These are phyloP conservation scores for Aspergillus persii DNA, from an alignment of 2,329 filamentous ascomycete species.

Conservation along the genomic window DNA sequence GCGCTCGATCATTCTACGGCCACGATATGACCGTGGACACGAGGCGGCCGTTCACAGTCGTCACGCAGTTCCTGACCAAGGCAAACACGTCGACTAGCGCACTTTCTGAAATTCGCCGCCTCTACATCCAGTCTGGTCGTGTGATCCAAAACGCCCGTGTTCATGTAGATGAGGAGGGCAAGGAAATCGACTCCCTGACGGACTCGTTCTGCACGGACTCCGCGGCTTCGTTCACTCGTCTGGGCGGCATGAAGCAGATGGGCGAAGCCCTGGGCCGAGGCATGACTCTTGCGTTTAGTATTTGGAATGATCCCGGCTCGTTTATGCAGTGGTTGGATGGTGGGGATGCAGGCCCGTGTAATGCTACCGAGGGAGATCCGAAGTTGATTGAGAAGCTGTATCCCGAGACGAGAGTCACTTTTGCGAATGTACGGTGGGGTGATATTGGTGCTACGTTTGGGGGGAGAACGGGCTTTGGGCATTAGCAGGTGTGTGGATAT, in stretches of 20 bases:
- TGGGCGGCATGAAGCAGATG: slow-evolving; percentile 57
- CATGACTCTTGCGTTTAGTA: slow-evolving; percentile 60
- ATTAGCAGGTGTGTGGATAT: too few species aligned
- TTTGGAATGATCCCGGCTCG: slow-evolving; percentile 55
- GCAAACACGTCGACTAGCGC: slow-evolving; percentile 48
- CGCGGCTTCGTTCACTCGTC: slow-evolving; percentile 44
- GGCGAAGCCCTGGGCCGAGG: slow-evolving; percentile 53
- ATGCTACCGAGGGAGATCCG: slow-evolving; percentile 53
- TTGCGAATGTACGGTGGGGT: slow-evolving; percentile 60
- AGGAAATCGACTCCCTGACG: slow-evolving; percentile 51
- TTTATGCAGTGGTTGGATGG: slow-evolving; percentile 60
- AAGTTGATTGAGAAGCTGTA: slow-evolving; percentile 47
- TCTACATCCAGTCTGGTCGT: slow-evolving; percentile 61
- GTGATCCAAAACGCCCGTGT: slow-evolving; percentile 52
- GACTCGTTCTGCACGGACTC: slow-evolving; percentile 54
- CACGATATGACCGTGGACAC: slow-evolving; percentile 57
- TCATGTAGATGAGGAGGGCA: slow-evolving; percentile 22
- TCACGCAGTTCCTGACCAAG: slow-evolving; percentile 61
- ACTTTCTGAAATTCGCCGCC: slow-evolving; percentile 57
- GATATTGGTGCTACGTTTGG: slow-evolving; percentile 56
- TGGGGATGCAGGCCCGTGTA: slow-evolving; percentile 54
- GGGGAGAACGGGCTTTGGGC: slow-evolving; percentile 5
- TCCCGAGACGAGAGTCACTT: slow-evolving; percentile 52
- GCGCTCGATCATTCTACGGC: slow-evolving; percentile 61
- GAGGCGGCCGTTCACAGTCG: slow-evolving; percentile 58